phyloP scores from a whole-genome alignment of 768 basidiomycete genomes.

The Amanita muscaria region DNA sequence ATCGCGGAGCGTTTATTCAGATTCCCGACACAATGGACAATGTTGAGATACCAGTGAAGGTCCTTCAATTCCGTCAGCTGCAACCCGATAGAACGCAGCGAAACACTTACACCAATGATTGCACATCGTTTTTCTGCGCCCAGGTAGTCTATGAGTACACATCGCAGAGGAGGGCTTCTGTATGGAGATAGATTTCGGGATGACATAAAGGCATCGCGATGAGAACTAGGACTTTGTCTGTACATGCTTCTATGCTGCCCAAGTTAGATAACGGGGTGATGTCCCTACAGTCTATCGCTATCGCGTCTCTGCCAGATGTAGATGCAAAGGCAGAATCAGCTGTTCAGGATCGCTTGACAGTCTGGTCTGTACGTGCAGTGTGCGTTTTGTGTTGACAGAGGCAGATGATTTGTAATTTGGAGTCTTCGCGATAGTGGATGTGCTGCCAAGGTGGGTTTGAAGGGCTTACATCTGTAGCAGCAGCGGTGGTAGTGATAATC shows the following conservation, averaged over 20 bases:
- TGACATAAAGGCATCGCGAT: constrained; percentile 93
- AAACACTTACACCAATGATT: constrained; percentile 74
- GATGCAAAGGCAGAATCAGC: constrained; percentile 14
- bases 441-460: too few relatives aligned
- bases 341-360: constrained; percentile 49
- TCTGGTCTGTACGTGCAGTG: constrained; percentile 47
- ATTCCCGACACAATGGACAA: constrained; percentile 96
- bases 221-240: constrained; percentile 93
- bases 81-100: not conserved
- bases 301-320: constrained; percentile 14
- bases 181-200: constrained; percentile 91
- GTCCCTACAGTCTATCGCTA: constrained; percentile 59
- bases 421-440: too few relatives aligned
- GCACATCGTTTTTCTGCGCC: constrained; percentile 95
- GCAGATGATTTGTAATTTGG: not conserved
- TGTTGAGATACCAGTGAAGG: constrained; percentile 91
- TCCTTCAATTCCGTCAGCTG: constrained; percentile 43
- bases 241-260: constrained; percentile 76
- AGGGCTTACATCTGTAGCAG: too few relatives aligned
- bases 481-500: too few relatives aligned
- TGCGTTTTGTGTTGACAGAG: constrained; percentile 43
- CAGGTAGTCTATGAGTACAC: constrained; percentile 95
- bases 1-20: constrained; percentile 91
- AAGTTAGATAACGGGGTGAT: constrained; percentile 64
- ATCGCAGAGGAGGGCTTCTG: constrained; percentile 89